phyloP scores from a whole-genome alignment of 192 early-diverging fungal genomes.

The Podila clonocystis region DNA sequence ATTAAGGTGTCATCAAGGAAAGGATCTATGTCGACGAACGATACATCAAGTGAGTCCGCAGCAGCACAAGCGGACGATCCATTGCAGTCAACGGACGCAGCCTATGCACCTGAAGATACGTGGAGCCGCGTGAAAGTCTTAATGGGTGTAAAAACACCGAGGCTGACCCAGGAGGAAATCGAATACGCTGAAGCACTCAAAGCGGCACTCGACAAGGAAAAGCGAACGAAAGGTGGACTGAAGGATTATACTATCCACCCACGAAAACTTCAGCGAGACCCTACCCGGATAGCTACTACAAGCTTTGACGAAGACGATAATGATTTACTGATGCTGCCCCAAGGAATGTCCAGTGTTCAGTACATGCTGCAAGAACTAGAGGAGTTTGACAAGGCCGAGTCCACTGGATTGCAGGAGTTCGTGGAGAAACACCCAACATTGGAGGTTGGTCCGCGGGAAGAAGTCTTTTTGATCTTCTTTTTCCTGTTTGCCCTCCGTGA shows the following conservation, averaged over 20 bases:
- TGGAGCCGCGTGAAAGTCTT: background rate
- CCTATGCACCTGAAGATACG: background rate
- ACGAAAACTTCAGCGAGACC: background rate
- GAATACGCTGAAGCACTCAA: conserved; percentile 2
- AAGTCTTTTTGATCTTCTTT: conserved; percentile 55
- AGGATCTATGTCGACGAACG: background rate
- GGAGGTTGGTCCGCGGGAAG: conserved; percentile 44
- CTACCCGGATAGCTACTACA: background rate
- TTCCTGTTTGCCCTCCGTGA: conserved; percentile 55
- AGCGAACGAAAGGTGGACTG: background rate
- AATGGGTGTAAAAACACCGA: background rate
- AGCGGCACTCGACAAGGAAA: conserved; percentile 3
- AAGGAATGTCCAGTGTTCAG: conserved; percentile 7
- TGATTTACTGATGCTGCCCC: background rate
- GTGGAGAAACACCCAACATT: conserved; percentile 4
- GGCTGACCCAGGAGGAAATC: background rate
- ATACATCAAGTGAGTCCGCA: background rate
- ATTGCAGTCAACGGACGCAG: background rate
- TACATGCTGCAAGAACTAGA: conserved; percentile 14
- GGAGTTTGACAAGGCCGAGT: conserved; percentile 8
- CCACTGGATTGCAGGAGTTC: background rate
- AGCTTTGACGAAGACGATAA: background rate
- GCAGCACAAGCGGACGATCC: too few relatives aligned
- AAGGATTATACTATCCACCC: background rate
- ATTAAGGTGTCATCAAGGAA: background rate